Percentiles rank a stretch among this genome's conserved stretches.
These are phyloP conservation scores for Daldinia grandis DNA, from an alignment of 495 filamentous ascomycete genomes.

Conservation along the genomic window DNA sequence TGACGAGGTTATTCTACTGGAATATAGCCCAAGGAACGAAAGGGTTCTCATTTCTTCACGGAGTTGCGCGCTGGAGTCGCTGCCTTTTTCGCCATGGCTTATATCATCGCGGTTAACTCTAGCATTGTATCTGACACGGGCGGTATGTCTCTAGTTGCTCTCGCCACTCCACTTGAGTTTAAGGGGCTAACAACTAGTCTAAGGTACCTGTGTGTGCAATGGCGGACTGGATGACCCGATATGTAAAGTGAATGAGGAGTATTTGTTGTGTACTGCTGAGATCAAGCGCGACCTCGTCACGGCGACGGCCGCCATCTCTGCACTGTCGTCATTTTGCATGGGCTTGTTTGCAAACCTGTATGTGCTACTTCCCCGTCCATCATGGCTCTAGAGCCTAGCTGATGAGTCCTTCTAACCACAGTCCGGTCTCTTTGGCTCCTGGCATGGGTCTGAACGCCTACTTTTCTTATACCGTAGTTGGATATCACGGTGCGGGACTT, in stretches of 20 bases:
- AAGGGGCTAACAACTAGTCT: slow-evolving; percentile 29
- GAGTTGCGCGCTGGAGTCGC: slow-evolving; percentile 81
- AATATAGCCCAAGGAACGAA: slow-evolving; percentile 70
- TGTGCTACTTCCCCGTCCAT: slow-evolving; percentile 1
- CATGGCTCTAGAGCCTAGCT: not conserved
- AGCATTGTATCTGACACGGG: slow-evolving; percentile 68
- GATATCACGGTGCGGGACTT: slow-evolving; percentile 69
- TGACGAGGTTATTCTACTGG: slow-evolving; percentile 7
- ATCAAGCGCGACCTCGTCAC: slow-evolving; percentile 80
- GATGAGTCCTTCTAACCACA: slow-evolving; percentile 39
- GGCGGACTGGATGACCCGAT: slow-evolving; percentile 52
- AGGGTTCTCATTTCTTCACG: slow-evolving; percentile 79
- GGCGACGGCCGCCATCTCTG: slow-evolving; percentile 80
- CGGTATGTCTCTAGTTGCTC: slow-evolving; percentile 32
- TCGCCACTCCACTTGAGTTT: not conserved
- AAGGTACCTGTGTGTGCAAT: slow-evolving; percentile 77
- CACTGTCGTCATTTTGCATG: slow-evolving; percentile 75
- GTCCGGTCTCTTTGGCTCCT: slow-evolving; percentile 79
- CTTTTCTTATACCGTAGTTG: slow-evolving; percentile 84
- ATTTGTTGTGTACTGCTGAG: slow-evolving; percentile 63
- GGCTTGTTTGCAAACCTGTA: slow-evolving; percentile 72
- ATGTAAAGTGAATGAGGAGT: slow-evolving; percentile 65
- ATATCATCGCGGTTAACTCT: slow-evolving; percentile 75
- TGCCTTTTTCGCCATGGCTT: slow-evolving; percentile 89
- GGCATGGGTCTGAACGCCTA: slow-evolving; percentile 89